A percentile compares a stretch with the other conserved stretches of the same genome.
These are phyloP conservation scores for Dictyostelium purpureum DNA, from an alignment of 78 protist genomes.

Conservation along the genomic window DNA sequence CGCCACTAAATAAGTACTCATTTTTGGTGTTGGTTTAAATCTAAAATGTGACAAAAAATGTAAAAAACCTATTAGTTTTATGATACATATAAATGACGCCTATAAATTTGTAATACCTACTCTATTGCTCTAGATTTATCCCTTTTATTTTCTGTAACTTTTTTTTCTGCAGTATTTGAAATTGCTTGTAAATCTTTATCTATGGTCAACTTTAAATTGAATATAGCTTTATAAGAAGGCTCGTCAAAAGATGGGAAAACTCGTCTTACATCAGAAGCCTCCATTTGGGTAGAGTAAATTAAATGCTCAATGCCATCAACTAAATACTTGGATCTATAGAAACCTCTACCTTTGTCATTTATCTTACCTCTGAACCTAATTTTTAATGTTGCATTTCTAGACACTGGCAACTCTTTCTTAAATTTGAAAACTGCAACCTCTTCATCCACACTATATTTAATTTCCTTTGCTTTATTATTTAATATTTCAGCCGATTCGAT, in stretches of 20 bases:
- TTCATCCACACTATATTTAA: not conserved
- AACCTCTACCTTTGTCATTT: constrained; percentile 68
- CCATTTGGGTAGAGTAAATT: constrained; percentile 89
- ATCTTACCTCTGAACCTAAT: constrained; percentile 18
- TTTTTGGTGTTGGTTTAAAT: constrained; percentile 71
- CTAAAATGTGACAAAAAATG: too few species aligned
- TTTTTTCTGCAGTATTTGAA: constrained; percentile 24
- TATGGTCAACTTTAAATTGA: constrained; percentile 46
- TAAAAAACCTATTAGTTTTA: too few species aligned
- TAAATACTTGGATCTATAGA: constrained; percentile 51
- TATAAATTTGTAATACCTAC: constrained; percentile 2
- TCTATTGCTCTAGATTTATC: constrained; percentile 86
- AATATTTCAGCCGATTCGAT: not conserved
- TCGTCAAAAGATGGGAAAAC: constrained; percentile 94
- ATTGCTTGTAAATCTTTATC: constrained; percentile 11
- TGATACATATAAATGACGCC: too few species aligned
- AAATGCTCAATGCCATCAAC: constrained; percentile 2
- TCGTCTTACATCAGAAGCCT: constrained; percentile 90
- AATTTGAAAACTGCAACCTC: constrained; percentile 31
- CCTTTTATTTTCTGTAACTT: not conserved
- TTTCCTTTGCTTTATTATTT: not conserved
- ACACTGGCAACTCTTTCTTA: not conserved
- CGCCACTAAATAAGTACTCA: constrained; percentile 94
- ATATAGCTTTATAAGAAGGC: constrained; percentile 91
- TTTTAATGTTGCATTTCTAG: not conserved